Evolutionary conservation across 306 rosid species (phyloP), one percentile per base, ranked within the genome.

Genomic region (Aeschynomene evenia): DNA sequence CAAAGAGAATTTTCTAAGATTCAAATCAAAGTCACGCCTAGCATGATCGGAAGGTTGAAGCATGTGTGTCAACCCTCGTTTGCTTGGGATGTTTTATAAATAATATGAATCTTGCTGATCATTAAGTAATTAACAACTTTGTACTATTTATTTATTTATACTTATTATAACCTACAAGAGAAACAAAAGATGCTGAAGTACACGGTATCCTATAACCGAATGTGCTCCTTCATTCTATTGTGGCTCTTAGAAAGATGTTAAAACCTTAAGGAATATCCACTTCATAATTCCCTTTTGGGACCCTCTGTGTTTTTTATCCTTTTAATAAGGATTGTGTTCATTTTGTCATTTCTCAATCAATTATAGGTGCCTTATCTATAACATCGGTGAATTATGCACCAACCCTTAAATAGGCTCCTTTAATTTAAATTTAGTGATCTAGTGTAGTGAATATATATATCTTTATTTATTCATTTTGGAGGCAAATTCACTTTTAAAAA

Each of bases 181-280:
- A 49, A 42, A 56, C 14, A 37, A 31, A 45, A 34, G 37, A 77
- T 70, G 36, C 77, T 9, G 53, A 33, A 48, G 48, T 62, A 56
- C 0, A 18, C 9, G 59, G 79, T 33, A 79, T 70, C 84, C 0
- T 16, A 31, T 62, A 66, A 76, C 14, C 20, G 73, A 76, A 74
- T 74, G 83, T 84, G 65, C 85, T 51, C 1, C 29, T 15, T 36
- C 39, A 40, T 63, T 2, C 15, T 58, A 60, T 15, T 37, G 63
- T n/a, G 42, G 43, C 71, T 63, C 5, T 60, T 16, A 24, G 12
- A 60, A 29, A 28, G 19, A 39, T 3, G 50, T 64, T 0, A 37
- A 57, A 55, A 63, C 28, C 68, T 58, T 68, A 20, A 15, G 57
- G 81, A 60, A 84, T 84, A 80, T 84, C 75, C 82, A 14, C 13